These are phyloP conservation scores for Penicillium sp. DNA, from an alignment of 2,329 filamentous ascomycete genomes.

Conservation along the genomic window DNA sequence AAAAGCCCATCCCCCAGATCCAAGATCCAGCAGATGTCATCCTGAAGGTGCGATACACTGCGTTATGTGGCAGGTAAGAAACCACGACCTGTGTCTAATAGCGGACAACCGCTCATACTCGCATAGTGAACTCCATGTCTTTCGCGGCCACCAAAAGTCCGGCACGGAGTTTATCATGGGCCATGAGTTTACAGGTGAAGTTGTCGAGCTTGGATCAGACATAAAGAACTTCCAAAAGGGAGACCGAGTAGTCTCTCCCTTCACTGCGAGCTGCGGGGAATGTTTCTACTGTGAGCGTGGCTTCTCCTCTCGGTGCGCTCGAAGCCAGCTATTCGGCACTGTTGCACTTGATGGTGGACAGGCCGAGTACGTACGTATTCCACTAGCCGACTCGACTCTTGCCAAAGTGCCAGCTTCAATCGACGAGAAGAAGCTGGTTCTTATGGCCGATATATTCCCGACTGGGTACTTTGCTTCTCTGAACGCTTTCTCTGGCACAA, in stretches of 20 bases:
- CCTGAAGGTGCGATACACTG: constrained; percentile 75
- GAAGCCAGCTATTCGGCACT: constrained; percentile 68
- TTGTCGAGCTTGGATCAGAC: constrained; percentile 41
- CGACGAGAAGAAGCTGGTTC: constrained; percentile 68
- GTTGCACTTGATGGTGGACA: constrained; percentile 69
- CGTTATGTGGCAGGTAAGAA: constrained; percentile 74
- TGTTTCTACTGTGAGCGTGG: constrained; percentile 81
- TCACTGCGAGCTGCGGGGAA: constrained; percentile 70
- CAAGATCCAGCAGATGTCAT: constrained; percentile 70
- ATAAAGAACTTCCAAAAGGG: constrained; percentile 68
- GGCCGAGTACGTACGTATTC: constrained; percentile 76
- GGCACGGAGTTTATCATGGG: constrained; percentile 62
- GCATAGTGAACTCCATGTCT: constrained; percentile 71
- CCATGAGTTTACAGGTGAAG: constrained; percentile 79
- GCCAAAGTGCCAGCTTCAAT: constrained; percentile 67
- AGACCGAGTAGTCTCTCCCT: constrained; percentile 76
- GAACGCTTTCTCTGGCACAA: constrained; percentile 66
- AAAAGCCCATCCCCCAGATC: constrained; percentile 66
- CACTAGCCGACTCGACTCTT: constrained; percentile 73
- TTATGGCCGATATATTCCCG: constrained; percentile 92
- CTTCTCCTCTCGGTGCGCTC: constrained; percentile 70
- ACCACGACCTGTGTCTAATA: no score
- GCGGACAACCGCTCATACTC: background rate
- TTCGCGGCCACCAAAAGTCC: constrained; percentile 73
- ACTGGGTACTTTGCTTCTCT: constrained; percentile 74